These are phyloP conservation scores for Globisporangium canariense DNA, from an alignment of 352 stramenopile species.

Conservation along the genomic window DNA sequence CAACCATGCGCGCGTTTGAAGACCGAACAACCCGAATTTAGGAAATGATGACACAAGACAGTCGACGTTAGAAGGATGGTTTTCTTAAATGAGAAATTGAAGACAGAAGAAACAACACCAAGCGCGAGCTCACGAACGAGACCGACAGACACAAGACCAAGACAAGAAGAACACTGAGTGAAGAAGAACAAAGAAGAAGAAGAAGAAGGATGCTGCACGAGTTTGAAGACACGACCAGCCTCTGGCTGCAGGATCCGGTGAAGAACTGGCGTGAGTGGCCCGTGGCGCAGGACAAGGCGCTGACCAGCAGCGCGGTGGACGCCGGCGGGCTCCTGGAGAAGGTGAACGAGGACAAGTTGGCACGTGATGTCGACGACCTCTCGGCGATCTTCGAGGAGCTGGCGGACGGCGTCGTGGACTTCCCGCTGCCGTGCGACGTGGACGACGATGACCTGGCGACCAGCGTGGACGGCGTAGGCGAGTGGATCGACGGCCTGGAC, in stretches of 20 bases:
- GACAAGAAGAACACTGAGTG: constrained; percentile 22
- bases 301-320: constrained; percentile 13
- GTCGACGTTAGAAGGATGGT: constrained; percentile 80
- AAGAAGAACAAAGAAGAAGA: constrained; percentile 34
- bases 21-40: constrained; percentile 51
- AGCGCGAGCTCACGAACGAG: constrained; percentile 14
- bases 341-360: constrained; percentile 66
- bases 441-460: constrained; percentile 35
- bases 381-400: constrained; percentile 73
- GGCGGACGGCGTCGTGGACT: constrained; percentile 54
- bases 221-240: constrained; percentile 44
- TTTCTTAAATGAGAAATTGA: constrained; percentile 77
- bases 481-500: constrained; percentile 68
- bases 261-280: constrained; percentile 51
- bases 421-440: constrained; percentile 48
- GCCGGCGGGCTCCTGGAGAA: constrained; percentile 51
- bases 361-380: constrained; percentile 72
- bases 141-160: constrained; percentile 37
- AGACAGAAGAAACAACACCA: constrained; percentile 47
- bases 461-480: constrained; percentile 25
- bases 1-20: constrained; percentile 41
- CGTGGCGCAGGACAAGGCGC: constrained; percentile 39
- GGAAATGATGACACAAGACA: constrained; percentile 74
- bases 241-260: constrained; percentile 54
- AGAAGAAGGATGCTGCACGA: constrained; percentile 55